These are phyloP conservation scores for Apophysomyces ossiformis DNA, from an alignment of 371 early-diverging fungal genomes.

Conservation along the genomic window DNA sequence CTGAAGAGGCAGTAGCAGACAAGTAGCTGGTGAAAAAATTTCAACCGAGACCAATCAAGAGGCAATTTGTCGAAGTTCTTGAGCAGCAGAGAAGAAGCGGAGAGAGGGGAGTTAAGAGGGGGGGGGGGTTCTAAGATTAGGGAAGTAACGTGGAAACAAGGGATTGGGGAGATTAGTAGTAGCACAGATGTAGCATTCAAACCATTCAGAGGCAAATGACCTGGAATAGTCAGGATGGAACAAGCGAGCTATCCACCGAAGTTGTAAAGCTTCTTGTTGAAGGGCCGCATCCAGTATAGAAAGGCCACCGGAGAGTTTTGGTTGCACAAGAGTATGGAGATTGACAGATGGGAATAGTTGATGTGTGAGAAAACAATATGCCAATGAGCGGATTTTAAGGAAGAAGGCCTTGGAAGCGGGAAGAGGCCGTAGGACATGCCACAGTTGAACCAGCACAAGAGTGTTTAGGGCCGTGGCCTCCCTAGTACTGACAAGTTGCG, in stretches of 20 bases:
- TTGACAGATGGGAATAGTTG: slow-evolving; percentile 16
- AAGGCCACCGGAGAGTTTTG: slow-evolving; percentile 15
- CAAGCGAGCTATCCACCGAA: slow-evolving; percentile 24
- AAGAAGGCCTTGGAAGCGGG: not conserved
- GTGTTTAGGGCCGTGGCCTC: slow-evolving; percentile 22
- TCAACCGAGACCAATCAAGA: not conserved
- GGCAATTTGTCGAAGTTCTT: not conserved
- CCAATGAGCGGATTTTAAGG: not conserved
- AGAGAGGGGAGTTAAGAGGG: not conserved
- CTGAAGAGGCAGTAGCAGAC: not conserved
- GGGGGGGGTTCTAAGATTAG: not conserved
- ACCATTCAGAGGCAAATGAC: not conserved
- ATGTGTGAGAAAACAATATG: not conserved
- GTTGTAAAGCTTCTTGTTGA: slow-evolving; percentile 19
- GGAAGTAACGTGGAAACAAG: not conserved
- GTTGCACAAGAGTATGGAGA: slow-evolving; percentile 5
- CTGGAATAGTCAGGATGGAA: not conserved
- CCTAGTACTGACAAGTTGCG: slow-evolving; percentile 20
- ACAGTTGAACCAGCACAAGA: slow-evolving; percentile 18
- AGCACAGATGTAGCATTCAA: not conserved
- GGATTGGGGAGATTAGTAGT: not conserved
- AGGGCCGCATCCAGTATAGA: slow-evolving; percentile 16
- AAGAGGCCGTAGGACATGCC: slow-evolving; percentile 23
- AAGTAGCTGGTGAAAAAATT: not conserved
- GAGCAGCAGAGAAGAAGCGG: not conserved